phyloP scores from a whole-genome alignment of 78 protist species.

The Cavenderia fasciculata region DNA sequence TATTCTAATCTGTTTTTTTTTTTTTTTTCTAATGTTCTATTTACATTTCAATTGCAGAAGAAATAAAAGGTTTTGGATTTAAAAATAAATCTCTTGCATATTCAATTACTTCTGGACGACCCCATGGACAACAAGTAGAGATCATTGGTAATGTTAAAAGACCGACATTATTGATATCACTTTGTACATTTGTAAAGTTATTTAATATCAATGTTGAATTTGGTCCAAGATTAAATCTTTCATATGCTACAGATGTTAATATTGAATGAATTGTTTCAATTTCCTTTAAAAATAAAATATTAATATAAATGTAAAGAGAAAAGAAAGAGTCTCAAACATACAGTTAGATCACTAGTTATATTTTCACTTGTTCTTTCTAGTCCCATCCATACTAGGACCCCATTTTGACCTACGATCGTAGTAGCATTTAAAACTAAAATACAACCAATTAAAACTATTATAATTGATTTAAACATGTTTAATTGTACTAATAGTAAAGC shows the following conservation, averaged over 20 bases:
- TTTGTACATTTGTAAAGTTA: slow-evolving; percentile 56
- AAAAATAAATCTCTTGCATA: slow-evolving; percentile 49
- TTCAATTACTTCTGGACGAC: slow-evolving; percentile 64
- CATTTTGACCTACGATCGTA: too few species aligned
- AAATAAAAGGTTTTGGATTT: slow-evolving; percentile 79
- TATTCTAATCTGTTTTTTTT: too few species aligned
- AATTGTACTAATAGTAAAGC: too few species aligned
- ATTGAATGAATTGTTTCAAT: neutral
- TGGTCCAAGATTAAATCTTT: slow-evolving; percentile 75
- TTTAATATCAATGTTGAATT: slow-evolving; percentile 59
- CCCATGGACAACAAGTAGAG: slow-evolving; percentile 73
- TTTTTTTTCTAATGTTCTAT: neutral
- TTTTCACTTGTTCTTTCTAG: slow-evolving; percentile 75
- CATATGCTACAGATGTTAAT: slow-evolving; percentile 40
- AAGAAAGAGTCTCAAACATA: neutral
- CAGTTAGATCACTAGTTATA: slow-evolving; percentile 33
- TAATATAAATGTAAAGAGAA: neutral
- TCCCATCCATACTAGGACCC: slow-evolving; percentile 78
- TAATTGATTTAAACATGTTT: neutral
- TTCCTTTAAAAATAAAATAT: slow-evolving; percentile 2
- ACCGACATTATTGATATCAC: neutral
- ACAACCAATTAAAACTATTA: neutral
- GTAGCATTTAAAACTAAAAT: neutral
- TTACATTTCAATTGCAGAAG: slow-evolving; percentile 32
- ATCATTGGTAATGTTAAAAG: slow-evolving; percentile 38